A percentile compares a stretch with the other conserved stretches of the same genome.
phyloP scores from a whole-genome alignment of 169 alveolate genomes.

The Plasmodium knowlesi region DNA sequence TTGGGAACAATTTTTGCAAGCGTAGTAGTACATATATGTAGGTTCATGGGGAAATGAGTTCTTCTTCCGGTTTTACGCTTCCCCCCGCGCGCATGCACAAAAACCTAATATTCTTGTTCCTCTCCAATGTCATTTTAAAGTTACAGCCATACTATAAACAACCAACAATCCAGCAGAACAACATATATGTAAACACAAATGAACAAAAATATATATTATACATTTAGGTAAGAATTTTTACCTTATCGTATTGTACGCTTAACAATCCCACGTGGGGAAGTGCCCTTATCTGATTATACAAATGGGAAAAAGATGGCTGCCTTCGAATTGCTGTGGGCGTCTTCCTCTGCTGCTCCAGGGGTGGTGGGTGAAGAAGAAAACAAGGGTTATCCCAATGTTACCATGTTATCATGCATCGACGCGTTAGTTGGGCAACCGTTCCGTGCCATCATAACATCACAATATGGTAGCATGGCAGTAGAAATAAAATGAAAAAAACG shows the following conservation, averaged over 20 bases:
- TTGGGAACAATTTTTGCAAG: neutral
- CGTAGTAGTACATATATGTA: neutral
- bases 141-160: neutral
- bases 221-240: neutral
- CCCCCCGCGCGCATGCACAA: neutral
- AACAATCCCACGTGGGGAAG: neutral
- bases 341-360: neutral
- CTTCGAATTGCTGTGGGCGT: neutral
- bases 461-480: neutral
- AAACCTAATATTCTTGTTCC: neutral
- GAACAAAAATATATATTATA: neutral
- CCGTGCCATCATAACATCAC: neutral
- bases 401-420: neutral
- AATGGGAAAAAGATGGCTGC: neutral
- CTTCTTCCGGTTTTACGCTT: neutral
- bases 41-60: neutral
- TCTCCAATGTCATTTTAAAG: neutral
- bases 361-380: neutral
- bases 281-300: neutral
- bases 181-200: neutral
- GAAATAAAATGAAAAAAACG: neutral
- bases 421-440: neutral
- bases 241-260: neutral
- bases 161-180: neutral
- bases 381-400: neutral